Conservation (phyloP, 2,329 filamentous ascomycete species). For the Diaporthe citri region DNA sequence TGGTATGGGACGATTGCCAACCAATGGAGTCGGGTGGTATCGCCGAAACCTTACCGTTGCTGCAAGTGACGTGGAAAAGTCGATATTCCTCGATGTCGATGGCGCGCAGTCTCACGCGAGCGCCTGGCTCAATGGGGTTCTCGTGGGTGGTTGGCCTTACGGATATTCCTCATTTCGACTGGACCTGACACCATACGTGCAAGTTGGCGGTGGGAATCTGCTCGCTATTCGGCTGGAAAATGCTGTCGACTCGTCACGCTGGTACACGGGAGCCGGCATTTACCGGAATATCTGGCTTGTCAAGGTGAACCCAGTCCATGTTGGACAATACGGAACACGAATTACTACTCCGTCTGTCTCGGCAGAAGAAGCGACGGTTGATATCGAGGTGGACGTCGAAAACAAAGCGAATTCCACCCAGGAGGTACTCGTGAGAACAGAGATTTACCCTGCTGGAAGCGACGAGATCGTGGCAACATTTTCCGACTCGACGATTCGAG, state of each 20-base stretch:
- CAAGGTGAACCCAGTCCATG: conserved; percentile 59
- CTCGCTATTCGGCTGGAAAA: conserved; percentile 66
- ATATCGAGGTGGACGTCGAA: conserved; percentile 59
- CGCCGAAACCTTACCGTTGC: conserved; percentile 54
- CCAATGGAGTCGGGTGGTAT: conserved; percentile 66
- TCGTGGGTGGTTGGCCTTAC: conserved; percentile 66
- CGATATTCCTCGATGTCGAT: conserved; percentile 62
- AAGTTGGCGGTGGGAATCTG: conserved; percentile 52
- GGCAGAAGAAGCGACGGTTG: conserved; percentile 56
- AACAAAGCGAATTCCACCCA: conserved; percentile 53
- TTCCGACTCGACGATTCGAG: conserved; percentile 44
- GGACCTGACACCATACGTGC: conserved; percentile 59
- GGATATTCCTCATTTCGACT: conserved; percentile 64
- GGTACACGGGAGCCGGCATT: conserved; percentile 66
- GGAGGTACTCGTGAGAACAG: conserved; percentile 55
- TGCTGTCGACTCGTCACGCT: conserved; percentile 60
- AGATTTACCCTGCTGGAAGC: conserved; percentile 51
- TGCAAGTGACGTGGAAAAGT: conserved; percentile 51
- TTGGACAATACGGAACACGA: conserved; percentile 63
- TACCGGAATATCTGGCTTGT: conserved; percentile 68
- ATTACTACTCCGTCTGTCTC: conserved; percentile 61
- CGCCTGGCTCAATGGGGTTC: conserved; percentile 63
- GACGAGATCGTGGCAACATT: conserved; percentile 51
- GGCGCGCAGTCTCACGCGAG: conserved; percentile 64
- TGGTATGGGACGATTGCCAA: conserved; percentile 58